phyloP scores from a whole-genome alignment of 345 rosid species.

The Hirschfeldia incana region DNA sequence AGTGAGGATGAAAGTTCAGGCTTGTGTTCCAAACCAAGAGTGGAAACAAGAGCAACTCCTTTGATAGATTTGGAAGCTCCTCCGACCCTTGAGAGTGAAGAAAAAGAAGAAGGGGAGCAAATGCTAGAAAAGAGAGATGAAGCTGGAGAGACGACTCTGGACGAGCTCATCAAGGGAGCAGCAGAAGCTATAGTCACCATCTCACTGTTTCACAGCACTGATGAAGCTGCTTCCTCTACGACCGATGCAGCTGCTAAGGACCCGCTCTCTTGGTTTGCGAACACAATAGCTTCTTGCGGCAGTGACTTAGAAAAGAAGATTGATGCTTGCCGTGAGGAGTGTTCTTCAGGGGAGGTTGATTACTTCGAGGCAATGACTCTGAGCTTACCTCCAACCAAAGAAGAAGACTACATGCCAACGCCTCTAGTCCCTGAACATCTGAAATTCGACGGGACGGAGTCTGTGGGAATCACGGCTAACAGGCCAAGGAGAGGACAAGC shows the following conservation, averaged over 20 bases:
- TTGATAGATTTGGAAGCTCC: conserved; percentile 86
- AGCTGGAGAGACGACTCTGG: conserved; percentile 35
- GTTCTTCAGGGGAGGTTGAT: conserved; percentile 59
- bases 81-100: conserved; percentile 47
- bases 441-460: conserved; percentile 51
- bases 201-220: conserved; percentile 48
- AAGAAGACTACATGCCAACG: conserved; percentile 87
- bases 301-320: conserved; percentile 50
- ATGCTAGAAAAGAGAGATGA: conserved; percentile 34
- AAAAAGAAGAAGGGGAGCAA: conserved; percentile 50
- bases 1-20: conserved; percentile 67
- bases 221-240: conserved; percentile 45
- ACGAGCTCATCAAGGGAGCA: conserved; percentile 56
- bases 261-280: conserved; percentile 75
- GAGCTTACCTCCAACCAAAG: conserved; percentile 56
- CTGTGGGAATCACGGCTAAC: conserved; percentile 37
- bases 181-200: conserved; percentile 82
- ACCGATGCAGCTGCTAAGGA: conserved; percentile 23
- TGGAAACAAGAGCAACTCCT: conserved; percentile 39
- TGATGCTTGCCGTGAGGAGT: conserved; percentile 43
- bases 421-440: conserved; percentile 63
- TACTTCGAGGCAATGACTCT: conserved; percentile 84
- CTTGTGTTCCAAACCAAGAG: conserved; percentile 35
- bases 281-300: conserved; percentile 56
- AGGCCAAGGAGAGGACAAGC: conserved; percentile 72